Evolutionary conservation across 306 rosid genomes (phyloP).

Genomic region (Vicia faba): DNA sequence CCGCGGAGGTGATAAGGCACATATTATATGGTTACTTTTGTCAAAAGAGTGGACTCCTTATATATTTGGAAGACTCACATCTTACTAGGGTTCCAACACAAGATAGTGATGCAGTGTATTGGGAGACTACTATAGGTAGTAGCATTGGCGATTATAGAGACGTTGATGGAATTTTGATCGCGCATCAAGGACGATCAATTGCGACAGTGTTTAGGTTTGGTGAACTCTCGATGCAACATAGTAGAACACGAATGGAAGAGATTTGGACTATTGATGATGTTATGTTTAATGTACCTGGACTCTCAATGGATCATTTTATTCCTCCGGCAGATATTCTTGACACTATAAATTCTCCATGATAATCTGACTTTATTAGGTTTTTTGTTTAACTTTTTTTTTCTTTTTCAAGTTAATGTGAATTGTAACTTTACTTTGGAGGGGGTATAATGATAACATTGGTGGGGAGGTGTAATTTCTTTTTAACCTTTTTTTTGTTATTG

Average conservation of each 20-base stretch:
- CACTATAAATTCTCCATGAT: constrained; percentile 54
- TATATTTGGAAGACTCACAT: constrained; percentile 92
- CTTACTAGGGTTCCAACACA: constrained; percentile 75
- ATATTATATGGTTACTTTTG: constrained; percentile 87
- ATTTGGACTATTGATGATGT: constrained; percentile 90
- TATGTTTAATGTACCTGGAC: constrained; percentile 88
- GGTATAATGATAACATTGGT: constrained; percentile 51
- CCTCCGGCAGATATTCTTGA: constrained; percentile 84
- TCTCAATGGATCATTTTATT: constrained; percentile 82
- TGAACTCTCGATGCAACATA: constrained; percentile 75
- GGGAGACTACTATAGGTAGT: constrained; percentile 98
- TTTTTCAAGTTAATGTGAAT: constrained; percentile 28
- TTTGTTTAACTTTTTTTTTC: neutral
- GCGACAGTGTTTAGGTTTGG: constrained; percentile 87
- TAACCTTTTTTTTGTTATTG: constrained; percentile 6
- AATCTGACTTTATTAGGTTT: constrained; percentile 31
- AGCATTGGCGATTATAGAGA: constrained; percentile 81
- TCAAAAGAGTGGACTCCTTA: constrained; percentile 89
- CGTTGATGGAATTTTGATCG: constrained; percentile 74
- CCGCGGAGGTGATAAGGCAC: constrained; percentile 89
- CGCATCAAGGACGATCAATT: constrained; percentile 87
- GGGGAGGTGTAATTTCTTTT: constrained; percentile 51
- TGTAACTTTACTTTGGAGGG: constrained; percentile 47
- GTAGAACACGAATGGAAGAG: constrained; percentile 90
- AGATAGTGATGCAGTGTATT: constrained; percentile 62